phyloP scores from a whole-genome alignment of 345 rosid genomes.

The Acer yangbiense region DNA sequence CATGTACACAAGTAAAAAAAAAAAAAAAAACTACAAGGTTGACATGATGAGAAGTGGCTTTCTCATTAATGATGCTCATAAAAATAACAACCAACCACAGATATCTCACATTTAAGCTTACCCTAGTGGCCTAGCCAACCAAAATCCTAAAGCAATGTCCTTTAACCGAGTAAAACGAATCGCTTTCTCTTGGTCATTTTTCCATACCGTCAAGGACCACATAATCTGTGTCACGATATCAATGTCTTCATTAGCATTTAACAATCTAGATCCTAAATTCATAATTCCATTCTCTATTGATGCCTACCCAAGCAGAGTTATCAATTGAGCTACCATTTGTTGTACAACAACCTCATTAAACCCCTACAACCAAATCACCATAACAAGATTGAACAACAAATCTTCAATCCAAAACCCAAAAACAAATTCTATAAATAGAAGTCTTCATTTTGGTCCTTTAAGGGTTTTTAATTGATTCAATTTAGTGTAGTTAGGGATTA shows the following conservation, averaged over 20 bases:
- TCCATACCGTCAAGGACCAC: background rate
- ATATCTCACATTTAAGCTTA: background rate
- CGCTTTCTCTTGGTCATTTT: background rate
- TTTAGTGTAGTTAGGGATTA: background rate
- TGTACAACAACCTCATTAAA: background rate
- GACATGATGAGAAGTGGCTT: background rate
- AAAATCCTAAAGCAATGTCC: background rate
- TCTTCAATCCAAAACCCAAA: background rate
- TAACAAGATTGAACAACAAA: background rate
- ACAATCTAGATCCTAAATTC: background rate
- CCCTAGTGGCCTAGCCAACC: background rate
- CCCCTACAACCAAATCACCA: background rate
- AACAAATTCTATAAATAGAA: no score
- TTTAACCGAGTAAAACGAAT: background rate
- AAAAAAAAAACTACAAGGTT: background rate
- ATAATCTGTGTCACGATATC: background rate
- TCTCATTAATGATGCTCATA: conserved; percentile 5
- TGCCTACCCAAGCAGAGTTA: background rate
- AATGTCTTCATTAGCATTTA: background rate
- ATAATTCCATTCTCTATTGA: background rate
- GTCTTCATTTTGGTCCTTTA: background rate
- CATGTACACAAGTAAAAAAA: background rate
- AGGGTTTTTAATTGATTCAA: background rate
- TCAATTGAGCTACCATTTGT: background rate
- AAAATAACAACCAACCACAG: conserved; percentile 2